Base-by-base conservation (phyloP, 2,329 filamentous ascomycete genomes). In the Mycocentrospora acerina region DNA sequence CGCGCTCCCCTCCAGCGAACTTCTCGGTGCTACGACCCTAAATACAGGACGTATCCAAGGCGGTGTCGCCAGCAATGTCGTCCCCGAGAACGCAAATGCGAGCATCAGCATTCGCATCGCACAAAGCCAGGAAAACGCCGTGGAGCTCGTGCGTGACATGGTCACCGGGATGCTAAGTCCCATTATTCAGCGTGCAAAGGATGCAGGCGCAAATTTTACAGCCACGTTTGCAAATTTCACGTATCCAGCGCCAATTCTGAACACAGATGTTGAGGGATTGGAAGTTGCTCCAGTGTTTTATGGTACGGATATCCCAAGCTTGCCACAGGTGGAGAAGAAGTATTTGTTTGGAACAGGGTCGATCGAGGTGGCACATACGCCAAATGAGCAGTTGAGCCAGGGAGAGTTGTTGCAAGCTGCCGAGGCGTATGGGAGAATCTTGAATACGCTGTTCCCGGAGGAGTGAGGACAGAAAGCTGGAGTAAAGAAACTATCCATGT, bases 41-140 rank as follows among this genome's bases (percentile, higher is more conserved):
- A 97, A 96, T 48, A 75, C 96, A 12, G 91, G 91, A 1, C 64
- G 71, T 7, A 76, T 96, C n/a, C 71, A 80, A 1, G 91, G 88
- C 8, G 91, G 91, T 3, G 83, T 95, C 0, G 91, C 91, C 0
- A 73, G 74, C 0, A 96, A 96, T 54, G 90, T 97, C 8, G 87
- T 97, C 27, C 80, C 91, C 0, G 84, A 85, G 40, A 66, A 74
- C 24, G 89, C 90, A 0, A 68, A 65, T n/a, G 88, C 88, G 0
- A 70, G 73, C 2, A 69, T 95, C 24, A 77, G 82, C 2, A 77
- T 88, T 15, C 55, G 56, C 4, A 45, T 58, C 13, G 48, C 57
- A 5, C 46, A 48, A 16, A 52, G 51, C 19, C 51, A 56, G 35
- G 44, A 51, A 4, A 47, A 54, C 2, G 48, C 53, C 5, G 44